Base-by-base conservation (phyloP, 495 filamentous ascomycete genomes). In the Bathelium albidoporum region DNA sequence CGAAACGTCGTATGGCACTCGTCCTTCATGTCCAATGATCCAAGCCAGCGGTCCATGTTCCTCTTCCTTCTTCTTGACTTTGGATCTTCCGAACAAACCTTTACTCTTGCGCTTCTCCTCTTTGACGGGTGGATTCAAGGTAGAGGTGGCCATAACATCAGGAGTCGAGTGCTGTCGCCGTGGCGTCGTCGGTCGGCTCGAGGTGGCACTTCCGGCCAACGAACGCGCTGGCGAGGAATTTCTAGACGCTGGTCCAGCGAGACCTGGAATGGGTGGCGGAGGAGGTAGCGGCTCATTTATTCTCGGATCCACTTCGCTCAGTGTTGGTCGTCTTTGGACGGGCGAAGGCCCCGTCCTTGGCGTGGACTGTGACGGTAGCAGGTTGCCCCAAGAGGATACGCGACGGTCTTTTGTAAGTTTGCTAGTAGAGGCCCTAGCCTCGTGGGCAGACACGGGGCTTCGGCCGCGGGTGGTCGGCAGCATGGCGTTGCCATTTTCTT, bases 11-110 rank as follows among this genome's bases (percentile, higher is more conserved):
- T 72, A 72, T 18, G 65, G 55, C 7, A 61, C 7, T 32, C 62
- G 62, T 32, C 64, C 44, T 29, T 65, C 59, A 53, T 71, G 67
- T 32, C 70, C 70, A 14, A 62, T 59, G 24, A 72, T 62, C 70
- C 70, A 72, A 18, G 68, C 70, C 12, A 63, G 14, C 2, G 70
- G 68, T n/a, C 63, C 68, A 18, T 39, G 60, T 32, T 58, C 53
- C 29, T 44, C 32, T 9, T 60, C 28, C 11, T 61, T 59, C 9
- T 64, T 58, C 18, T 66, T 61, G 22, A 66, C 66, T 59, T 68
- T 65, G 52, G 43, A 52, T 20, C 53, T 31, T 1, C 64, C 60
- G 20, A 72, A 68, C 60, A 60, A 66, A 45, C 63, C 61, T n/a
- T 60, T 43, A 31, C 60, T 61, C 61, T 71, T 71, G 18, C 14